phyloP scores from a whole-genome alignment of 2,329 filamentous ascomycete genomes.

The Verticillium klebahnii region DNA sequence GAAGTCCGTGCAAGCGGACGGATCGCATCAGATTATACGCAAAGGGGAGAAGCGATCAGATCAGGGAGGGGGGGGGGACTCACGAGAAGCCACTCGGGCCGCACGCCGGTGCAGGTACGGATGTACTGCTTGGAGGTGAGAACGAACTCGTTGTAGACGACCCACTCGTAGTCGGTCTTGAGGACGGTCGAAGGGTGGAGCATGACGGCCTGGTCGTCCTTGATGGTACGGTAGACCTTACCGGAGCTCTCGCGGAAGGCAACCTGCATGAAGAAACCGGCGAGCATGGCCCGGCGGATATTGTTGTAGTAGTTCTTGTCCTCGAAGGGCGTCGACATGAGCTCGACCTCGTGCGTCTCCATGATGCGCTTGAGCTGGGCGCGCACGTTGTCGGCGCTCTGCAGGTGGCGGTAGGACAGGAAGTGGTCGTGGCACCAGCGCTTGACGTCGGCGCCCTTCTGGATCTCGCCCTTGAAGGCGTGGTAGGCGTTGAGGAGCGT shows the following conservation, averaged over 20 bases:
- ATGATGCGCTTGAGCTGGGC: slow-evolving; percentile 91
- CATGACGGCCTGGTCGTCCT: slow-evolving; percentile 91
- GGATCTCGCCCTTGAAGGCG: slow-evolving; percentile 79
- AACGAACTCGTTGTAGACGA: slow-evolving; percentile 97
- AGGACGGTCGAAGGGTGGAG: slow-evolving; percentile 92
- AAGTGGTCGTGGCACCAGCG: slow-evolving; percentile 98
- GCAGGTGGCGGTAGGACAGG: slow-evolving; percentile 80
- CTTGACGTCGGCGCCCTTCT: slow-evolving; percentile 64
- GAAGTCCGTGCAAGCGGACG: no score
- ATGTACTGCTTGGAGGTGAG: slow-evolving; percentile 98
- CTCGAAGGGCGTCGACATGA: slow-evolving; percentile 84
- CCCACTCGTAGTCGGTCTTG: slow-evolving; percentile 87
- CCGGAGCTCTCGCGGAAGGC: slow-evolving; percentile 86
- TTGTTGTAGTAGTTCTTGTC: slow-evolving; percentile 98
- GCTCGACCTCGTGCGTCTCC: slow-evolving; percentile 83
- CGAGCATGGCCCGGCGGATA: slow-evolving; percentile 84
- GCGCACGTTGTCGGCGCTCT: slow-evolving; percentile 91
- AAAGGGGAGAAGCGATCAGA: neutral
- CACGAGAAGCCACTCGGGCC: slow-evolving; percentile 91
- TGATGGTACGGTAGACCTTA: slow-evolving; percentile 92
- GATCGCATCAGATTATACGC: neutral
- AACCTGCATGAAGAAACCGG: slow-evolving; percentile 99
- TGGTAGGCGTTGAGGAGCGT: slow-evolving; percentile 98
- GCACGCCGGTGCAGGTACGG: slow-evolving; percentile 84
- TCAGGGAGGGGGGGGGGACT: slow-evolving; percentile 23